Evolutionary conservation across 306 rosid species (phyloP).

Genomic region (Arachis stenosperma): DNA sequence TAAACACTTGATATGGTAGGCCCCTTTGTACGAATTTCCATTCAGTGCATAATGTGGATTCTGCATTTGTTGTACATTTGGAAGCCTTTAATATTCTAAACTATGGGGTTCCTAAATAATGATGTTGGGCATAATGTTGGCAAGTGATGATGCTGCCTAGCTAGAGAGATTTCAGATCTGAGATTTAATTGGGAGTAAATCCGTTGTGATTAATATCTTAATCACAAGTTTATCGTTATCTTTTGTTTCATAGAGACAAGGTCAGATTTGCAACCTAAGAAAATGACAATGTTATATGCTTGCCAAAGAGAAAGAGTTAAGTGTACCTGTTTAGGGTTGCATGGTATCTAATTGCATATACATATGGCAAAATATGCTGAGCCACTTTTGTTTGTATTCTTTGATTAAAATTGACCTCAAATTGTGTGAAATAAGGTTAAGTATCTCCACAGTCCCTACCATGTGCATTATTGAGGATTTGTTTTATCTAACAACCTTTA

Average conservation of each 20-base stretch:
- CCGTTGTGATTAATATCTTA: constrained; percentile 6
- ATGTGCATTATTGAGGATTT: constrained; percentile 26
- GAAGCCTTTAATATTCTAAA: not conserved
- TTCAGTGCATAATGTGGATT: constrained; percentile 30
- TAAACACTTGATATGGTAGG: constrained; percentile 33
- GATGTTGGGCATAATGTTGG: constrained; percentile 38
- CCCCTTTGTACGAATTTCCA: constrained; percentile 28
- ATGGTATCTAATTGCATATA: constrained; percentile 7
- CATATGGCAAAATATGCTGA: not conserved
- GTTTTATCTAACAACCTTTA: not conserved
- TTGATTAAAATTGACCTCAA: constrained; percentile 5
- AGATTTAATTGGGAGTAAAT: not conserved
- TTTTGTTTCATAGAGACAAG: constrained; percentile 18
- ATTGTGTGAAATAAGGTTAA: not conserved
- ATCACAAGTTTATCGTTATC: constrained; percentile 7
- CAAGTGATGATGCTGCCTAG: constrained; percentile 29
- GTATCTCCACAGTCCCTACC: constrained; percentile 31
- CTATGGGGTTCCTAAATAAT: constrained; percentile 37
- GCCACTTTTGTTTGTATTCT: constrained; percentile 24
- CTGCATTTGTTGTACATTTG: constrained; percentile 14
- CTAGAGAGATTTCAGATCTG: constrained; percentile 8
- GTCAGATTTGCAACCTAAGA: not conserved
- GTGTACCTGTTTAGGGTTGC: constrained; percentile 14
- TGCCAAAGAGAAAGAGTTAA: not conserved
- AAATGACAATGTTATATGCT: constrained; percentile 27